These are phyloP conservation scores for Curvularia hawaiiensis DNA, from an alignment of 2,329 filamentous ascomycete genomes.

Conservation along the genomic window DNA sequence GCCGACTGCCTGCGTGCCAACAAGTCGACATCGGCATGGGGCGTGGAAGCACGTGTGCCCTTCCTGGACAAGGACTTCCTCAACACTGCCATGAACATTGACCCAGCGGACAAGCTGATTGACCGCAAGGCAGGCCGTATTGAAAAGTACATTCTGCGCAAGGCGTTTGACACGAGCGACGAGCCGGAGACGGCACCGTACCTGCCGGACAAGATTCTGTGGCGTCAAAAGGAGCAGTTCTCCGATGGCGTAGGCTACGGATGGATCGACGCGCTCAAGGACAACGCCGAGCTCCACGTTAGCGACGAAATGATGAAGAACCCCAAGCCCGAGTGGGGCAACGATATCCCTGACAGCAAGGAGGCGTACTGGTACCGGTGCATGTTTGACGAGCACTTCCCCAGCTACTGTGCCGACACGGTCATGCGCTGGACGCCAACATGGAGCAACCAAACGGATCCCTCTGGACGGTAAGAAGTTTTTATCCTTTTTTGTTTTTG, in stretches of 20 bases:
- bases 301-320: conserved; percentile 99
- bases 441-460: conserved; percentile 96
- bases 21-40: conserved; percentile 99
- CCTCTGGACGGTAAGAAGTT: conserved; percentile 81
- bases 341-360: conserved; percentile 92
- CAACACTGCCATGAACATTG: conserved; percentile 89
- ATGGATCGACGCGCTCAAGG: conserved; percentile 98
- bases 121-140: conserved; percentile 72
- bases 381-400: conserved; percentile 99
- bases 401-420: conserved; percentile 84
- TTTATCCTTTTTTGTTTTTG: background rate
- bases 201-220: conserved; percentile 94
- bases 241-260: conserved; percentile 98
- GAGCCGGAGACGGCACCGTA: conserved; percentile 82
- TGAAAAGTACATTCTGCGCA: conserved; percentile 97
- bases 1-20: conserved; percentile 97
- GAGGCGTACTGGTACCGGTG: conserved; percentile 97
- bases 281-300: conserved; percentile 85
- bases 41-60: conserved; percentile 94
- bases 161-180: conserved; percentile 93
- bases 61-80: conserved; percentile 99
- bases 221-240: conserved; percentile 99
- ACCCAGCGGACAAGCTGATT: conserved; percentile 96
- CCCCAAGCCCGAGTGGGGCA: conserved; percentile 95
- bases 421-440: conserved; percentile 97